Conservation (phyloP, 169 alveolate genomes). For the Haemoproteus tartakovskyi region DNA sequence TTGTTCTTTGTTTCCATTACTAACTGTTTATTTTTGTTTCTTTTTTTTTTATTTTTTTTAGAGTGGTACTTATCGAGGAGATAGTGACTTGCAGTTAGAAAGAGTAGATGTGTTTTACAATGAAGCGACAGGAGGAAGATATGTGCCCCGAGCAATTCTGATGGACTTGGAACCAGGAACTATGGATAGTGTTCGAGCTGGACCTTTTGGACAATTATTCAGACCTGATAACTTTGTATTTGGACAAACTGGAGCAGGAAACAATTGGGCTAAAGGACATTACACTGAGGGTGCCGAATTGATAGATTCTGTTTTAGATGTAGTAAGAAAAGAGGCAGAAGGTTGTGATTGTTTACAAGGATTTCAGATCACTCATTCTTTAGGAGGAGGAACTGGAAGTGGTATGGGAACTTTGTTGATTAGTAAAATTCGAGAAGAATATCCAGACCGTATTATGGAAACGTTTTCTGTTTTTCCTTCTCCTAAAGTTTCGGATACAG, state of each 20-base stretch:
- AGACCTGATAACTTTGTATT: constrained; percentile 98
- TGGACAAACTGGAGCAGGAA: constrained; percentile 99
- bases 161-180: constrained; percentile 99
- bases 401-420: constrained; percentile 98
- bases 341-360: constrained; percentile 98
- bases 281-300: constrained; percentile 99
- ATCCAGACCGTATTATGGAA: constrained; percentile 98
- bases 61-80: constrained; percentile 97
- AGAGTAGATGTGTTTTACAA: constrained; percentile 94
- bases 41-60: constrained; percentile 13
- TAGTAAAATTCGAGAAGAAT: constrained; percentile 96
- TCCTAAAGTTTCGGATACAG: constrained; percentile 98
- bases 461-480: constrained; percentile 98
- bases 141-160: constrained; percentile 97
- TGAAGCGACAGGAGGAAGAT: constrained; percentile 98
- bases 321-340: constrained; percentile 98
- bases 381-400: constrained; percentile 99
- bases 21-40: too few relatives aligned
- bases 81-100: constrained; percentile 94
- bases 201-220: constrained; percentile 96
- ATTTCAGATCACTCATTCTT: constrained; percentile 96
- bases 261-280: constrained; percentile 99
- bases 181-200: constrained; percentile 98
- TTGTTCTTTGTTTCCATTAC: too few relatives aligned
- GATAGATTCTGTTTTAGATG: constrained; percentile 97